Conservation (phyloP, 139 green algal species). For the Haematococcus lacustris region DNA sequence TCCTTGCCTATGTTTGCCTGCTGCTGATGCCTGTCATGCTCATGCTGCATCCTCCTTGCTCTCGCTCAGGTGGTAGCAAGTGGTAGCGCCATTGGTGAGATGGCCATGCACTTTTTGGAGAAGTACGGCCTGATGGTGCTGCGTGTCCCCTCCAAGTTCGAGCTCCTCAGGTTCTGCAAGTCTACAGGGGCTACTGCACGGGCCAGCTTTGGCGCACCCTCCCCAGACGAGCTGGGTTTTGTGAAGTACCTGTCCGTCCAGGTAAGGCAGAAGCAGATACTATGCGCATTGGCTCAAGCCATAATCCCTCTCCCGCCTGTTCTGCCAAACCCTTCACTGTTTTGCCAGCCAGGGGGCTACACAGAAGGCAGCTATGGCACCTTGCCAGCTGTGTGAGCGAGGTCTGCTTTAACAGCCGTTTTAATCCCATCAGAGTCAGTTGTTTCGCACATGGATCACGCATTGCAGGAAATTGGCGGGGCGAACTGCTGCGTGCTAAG, state of each 20-base stretch:
- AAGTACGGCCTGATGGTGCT: conserved; percentile 73
- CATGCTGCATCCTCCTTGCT: neutral
- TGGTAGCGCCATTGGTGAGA: conserved; percentile 82
- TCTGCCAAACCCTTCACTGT: too few species aligned
- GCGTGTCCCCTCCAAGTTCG: conserved; percentile 94
- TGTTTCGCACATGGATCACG: conserved; percentile 3
- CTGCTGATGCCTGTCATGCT: neutral
- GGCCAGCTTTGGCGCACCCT: conserved; percentile 38
- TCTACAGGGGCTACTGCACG: conserved; percentile 70
- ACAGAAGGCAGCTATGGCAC: neutral
- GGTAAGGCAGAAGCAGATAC: neutral
- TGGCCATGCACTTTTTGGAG: conserved; percentile 98
- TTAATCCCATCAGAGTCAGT: neutral
- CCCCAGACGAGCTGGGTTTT: conserved; percentile 74
- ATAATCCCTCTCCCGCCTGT: too few species aligned
- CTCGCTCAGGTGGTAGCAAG: conserved; percentile 63
- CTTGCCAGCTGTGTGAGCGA: neutral
- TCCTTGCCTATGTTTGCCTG: neutral
- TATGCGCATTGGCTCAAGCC: too few species aligned
- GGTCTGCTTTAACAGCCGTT: neutral
- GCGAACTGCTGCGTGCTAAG: conserved; percentile 68
- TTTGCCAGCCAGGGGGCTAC: neutral
- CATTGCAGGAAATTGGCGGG: conserved; percentile 81
- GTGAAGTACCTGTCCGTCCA: conserved; percentile 46
- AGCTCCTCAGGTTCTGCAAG: conserved; percentile 90